Evolutionary conservation across 1,284 basidiomycete species (phyloP).

Genomic region (Cutaneotrichosporon sp.): DNA sequence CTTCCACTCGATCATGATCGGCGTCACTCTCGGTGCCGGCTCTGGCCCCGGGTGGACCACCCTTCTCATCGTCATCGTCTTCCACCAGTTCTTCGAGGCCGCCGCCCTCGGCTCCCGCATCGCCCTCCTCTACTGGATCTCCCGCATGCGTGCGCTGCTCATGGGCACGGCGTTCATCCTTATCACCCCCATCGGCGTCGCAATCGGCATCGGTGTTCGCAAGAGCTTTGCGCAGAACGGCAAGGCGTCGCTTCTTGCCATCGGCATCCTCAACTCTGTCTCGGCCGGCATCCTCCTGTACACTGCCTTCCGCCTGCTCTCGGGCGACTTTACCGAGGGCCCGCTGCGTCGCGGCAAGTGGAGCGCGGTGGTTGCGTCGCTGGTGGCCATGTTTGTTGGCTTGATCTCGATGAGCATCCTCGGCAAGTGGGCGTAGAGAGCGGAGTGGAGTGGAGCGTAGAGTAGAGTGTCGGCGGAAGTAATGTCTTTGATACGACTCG

Average conservation of each 20-base stretch:
- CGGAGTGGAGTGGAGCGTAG: neutral
- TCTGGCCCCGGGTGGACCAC: constrained; percentile 32
- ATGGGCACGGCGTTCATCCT: constrained; percentile 35
- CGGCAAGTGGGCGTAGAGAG: constrained; percentile 49
- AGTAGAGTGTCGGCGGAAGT: neutral
- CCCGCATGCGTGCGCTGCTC: constrained; percentile 20
- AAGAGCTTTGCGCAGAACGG: constrained; percentile 41
- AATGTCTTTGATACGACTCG: neutral
- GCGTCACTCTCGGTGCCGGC: constrained; percentile 33
- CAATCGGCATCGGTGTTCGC: constrained; percentile 42
- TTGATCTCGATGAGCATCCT: constrained; percentile 49
- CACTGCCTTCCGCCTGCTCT: constrained; percentile 40
- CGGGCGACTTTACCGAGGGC: constrained; percentile 34
- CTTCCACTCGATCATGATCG: constrained; percentile 43
- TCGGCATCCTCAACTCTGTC: constrained; percentile 44
- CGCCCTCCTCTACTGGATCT: constrained; percentile 30
- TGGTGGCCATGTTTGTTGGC: constrained; percentile 34
- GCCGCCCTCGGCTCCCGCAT: constrained; percentile 37
- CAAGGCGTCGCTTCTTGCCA: constrained; percentile 35
- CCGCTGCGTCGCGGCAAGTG: constrained; percentile 25
- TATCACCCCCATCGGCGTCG: constrained; percentile 38
- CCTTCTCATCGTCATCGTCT: constrained; percentile 36
- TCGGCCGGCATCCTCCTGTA: constrained; percentile 33
- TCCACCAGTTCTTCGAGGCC: constrained; percentile 32
- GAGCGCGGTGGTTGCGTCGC: constrained; percentile 28